phyloP scores from a whole-genome alignment of 1,139 yeast genomes.

The Hansenula lynferdii region DNA sequence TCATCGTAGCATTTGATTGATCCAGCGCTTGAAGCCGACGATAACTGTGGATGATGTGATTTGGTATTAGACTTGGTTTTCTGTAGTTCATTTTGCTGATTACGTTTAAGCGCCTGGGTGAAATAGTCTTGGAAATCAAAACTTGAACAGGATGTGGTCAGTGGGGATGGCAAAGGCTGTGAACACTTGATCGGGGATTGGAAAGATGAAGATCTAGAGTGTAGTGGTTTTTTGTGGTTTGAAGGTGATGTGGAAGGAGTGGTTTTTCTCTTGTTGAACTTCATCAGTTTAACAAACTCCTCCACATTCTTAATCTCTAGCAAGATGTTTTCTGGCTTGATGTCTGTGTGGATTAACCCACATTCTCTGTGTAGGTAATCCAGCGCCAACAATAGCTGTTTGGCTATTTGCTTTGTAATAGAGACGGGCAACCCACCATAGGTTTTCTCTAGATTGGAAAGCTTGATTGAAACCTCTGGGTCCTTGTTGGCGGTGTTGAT shows the following conservation, averaged over 20 bases:
- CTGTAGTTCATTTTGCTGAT: not conserved
- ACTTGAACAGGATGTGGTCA: constrained; percentile 9
- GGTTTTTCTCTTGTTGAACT: not conserved
- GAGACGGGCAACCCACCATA: constrained; percentile 67
- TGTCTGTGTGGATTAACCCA: constrained; percentile 89
- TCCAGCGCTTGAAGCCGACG: not conserved
- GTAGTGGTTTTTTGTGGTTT: not conserved
- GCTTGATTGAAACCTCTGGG: constrained; percentile 1
- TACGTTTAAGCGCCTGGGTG: constrained; percentile 1
- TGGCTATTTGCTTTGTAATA: constrained; percentile 76
- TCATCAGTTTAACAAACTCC: constrained; percentile 44
- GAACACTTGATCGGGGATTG: constrained; percentile 24
- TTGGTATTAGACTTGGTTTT: not conserved
- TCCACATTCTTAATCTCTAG: constrained; percentile 78
- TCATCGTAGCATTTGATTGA: constrained; percentile 3
- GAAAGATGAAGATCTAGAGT: constrained; percentile 1
- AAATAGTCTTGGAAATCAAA: constrained; percentile 12
- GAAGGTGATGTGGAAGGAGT: not conserved
- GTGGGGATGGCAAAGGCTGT: constrained; percentile 37
- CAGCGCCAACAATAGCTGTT: constrained; percentile 68
- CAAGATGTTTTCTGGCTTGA: constrained; percentile 87
- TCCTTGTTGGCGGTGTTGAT: not conserved
- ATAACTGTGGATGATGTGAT: constrained; percentile 2
- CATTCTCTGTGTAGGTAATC: constrained; percentile 81
- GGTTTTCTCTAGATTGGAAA: constrained; percentile 10